These are phyloP conservation scores for Hamigera avellanea DNA, from an alignment of 495 filamentous ascomycete species.

Conservation along the genomic window DNA sequence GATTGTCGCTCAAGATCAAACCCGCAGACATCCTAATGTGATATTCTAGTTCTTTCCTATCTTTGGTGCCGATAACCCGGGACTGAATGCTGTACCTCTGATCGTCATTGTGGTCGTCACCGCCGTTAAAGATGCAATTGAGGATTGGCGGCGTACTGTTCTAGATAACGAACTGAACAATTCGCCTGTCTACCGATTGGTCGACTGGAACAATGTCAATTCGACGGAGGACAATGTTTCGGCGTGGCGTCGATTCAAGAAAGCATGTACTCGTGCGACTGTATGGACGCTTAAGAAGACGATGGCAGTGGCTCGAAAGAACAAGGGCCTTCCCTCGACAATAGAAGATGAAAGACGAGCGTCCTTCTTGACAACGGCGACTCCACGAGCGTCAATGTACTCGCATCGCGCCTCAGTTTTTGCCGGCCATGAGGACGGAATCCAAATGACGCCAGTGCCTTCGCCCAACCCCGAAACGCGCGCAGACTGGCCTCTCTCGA, in stretches of 20 bases:
- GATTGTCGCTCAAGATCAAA: neutral
- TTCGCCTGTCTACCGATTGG: conserved; percentile 79
- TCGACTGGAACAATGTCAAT: conserved; percentile 90
- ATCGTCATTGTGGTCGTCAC: conserved; percentile 93
- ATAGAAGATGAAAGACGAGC: conserved; percentile 38
- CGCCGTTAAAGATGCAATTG: conserved; percentile 90
- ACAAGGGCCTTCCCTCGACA: conserved; percentile 27
- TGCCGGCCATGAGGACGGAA: conserved; percentile 37
- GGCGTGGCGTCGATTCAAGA: conserved; percentile 83
- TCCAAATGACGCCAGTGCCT: conserved; percentile 93
- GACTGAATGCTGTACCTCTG: conserved; percentile 78
- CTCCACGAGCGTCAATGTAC: conserved; percentile 48
- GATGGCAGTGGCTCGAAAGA: conserved; percentile 25
- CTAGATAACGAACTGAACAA: conserved; percentile 96
- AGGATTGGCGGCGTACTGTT: conserved; percentile 88
- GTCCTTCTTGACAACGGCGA: conserved; percentile 53
- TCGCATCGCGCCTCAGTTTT: conserved; percentile 50
- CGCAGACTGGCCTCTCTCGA: conserved; percentile 23
- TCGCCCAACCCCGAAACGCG: conserved; percentile 56
- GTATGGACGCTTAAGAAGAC: conserved; percentile 44
- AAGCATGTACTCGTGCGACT: conserved; percentile 62
- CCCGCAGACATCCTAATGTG: neutral
- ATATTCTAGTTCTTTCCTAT: conserved; percentile 76
- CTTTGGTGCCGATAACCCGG: conserved; percentile 87
- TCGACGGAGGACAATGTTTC: conserved; percentile 77